Evolutionary conservation across 495 filamentous ascomycete species (phyloP).

Genomic region (Neurospora cerealis): DNA sequence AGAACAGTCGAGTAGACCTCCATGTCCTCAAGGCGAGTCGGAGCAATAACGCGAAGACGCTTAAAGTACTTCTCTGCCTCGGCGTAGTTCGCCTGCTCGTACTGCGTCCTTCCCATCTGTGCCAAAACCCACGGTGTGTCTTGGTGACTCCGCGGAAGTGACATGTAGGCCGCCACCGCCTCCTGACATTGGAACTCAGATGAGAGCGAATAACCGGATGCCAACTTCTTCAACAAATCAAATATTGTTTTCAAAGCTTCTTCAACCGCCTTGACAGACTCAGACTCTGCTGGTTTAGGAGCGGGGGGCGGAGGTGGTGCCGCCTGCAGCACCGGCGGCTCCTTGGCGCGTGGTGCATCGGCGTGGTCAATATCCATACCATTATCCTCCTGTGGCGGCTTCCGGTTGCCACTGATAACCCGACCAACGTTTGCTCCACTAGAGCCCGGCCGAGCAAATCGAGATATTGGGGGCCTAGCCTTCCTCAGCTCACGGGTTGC

Average conservation of each 20-base stretch:
- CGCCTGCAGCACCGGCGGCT: constrained; percentile 19
- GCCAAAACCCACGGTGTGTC: constrained; percentile 94
- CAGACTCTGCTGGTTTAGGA: constrained; percentile 36
- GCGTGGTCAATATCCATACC: constrained; percentile 52
- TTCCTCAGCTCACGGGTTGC: constrained; percentile 70
- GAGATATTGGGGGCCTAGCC: constrained; percentile 52
- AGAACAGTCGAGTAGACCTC: constrained; percentile 96
- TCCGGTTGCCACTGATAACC: constrained; percentile 79
- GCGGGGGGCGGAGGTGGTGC: constrained; percentile 7
- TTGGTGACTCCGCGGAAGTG: constrained; percentile 61
- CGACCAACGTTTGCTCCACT: constrained; percentile 61
- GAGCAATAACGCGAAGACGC: constrained; percentile 62
- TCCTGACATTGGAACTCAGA: constrained; percentile 69
- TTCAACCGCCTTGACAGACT: constrained; percentile 46
- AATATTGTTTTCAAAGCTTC: constrained; percentile 70
- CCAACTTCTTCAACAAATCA: constrained; percentile 74
- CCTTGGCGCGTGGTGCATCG: constrained; percentile 43
- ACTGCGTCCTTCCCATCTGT: constrained; percentile 79
- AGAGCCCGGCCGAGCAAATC: constrained; percentile 40
- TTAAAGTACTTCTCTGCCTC: constrained; percentile 81
- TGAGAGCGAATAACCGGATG: constrained; percentile 64
- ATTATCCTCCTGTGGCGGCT: constrained; percentile 49
- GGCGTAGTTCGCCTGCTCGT: constrained; percentile 73
- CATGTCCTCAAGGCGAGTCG: constrained; percentile 81
- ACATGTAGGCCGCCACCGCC: constrained; percentile 59